Evolutionary conservation across 2,329 filamentous ascomycete species (phyloP).

Genomic region (Fusarium dlaminii): DNA sequence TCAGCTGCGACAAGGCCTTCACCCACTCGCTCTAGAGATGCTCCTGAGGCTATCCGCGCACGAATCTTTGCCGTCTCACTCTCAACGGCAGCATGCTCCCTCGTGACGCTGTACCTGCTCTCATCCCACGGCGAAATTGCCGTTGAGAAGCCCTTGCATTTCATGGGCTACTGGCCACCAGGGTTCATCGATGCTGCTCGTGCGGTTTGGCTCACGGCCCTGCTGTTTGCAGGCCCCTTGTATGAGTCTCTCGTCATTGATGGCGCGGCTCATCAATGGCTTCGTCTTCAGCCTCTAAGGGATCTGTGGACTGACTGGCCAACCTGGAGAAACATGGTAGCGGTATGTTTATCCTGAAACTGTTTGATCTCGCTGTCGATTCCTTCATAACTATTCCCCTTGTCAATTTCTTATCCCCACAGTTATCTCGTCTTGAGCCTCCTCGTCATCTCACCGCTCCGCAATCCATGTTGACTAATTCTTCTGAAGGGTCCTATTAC

Average conservation of each 20-base stretch:
- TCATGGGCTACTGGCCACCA: conserved; percentile 85
- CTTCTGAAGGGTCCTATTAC: conserved; percentile 77
- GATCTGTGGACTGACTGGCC: conserved; percentile 77
- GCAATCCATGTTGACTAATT: conserved; percentile 16
- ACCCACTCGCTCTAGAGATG: conserved; percentile 81
- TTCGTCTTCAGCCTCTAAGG: conserved; percentile 63
- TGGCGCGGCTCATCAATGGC: conserved; percentile 73
- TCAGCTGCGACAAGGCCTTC: conserved; percentile 83
- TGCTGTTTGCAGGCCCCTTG: conserved; percentile 86
- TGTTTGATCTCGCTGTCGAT: conserved; percentile 8
- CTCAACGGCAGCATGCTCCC: conserved; percentile 75
- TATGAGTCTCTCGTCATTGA: conserved; percentile 83
- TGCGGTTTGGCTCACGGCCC: conserved; percentile 74
- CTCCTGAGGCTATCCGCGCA: conserved; percentile 87
- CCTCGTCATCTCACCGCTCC: conserved; percentile 36
- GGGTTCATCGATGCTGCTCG: conserved; percentile 70
- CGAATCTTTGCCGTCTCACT: conserved; percentile 82
- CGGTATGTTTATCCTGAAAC: conserved; percentile 62
- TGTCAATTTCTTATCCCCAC: conserved; percentile 29
- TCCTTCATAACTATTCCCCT: conserved; percentile 22
- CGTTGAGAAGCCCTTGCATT: conserved; percentile 64
- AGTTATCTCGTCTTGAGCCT: conserved; percentile 31
- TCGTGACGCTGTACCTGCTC: conserved; percentile 70
- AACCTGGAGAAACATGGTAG: conserved; percentile 86
- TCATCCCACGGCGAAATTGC: conserved; percentile 61